These are phyloP conservation scores for Pseudogymnoascus sp. DNA, from an alignment of 2,329 filamentous ascomycete species.

Conservation along the genomic window DNA sequence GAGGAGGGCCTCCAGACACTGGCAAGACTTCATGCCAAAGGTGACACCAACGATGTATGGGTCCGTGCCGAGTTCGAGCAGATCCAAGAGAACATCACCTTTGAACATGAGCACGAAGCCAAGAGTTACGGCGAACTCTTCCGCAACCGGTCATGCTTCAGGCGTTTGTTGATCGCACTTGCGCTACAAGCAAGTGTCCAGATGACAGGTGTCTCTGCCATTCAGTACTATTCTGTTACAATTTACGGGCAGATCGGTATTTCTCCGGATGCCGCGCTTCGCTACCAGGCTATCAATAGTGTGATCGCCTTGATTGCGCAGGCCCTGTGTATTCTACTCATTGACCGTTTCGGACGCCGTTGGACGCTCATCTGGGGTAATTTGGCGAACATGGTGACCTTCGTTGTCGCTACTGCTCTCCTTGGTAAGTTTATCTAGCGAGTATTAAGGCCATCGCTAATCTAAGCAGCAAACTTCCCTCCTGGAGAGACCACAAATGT, in stretches of 20 bases:
- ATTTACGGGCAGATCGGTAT: slow-evolving; percentile 57
- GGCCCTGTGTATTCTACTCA: slow-evolving; percentile 51
- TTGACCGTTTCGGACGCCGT: slow-evolving; percentile 64
- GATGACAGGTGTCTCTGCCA: slow-evolving; percentile 59
- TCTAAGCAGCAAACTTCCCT: slow-evolving; percentile 45
- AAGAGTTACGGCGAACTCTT: slow-evolving; percentile 58
- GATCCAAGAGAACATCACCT: slow-evolving; percentile 55
- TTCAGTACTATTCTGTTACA: slow-evolving; percentile 54
- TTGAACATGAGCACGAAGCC: slow-evolving; percentile 55
- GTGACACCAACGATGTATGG: slow-evolving; percentile 51
- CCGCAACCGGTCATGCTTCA: slow-evolving; percentile 52
- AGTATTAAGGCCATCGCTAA: neutral
- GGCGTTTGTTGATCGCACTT: slow-evolving; percentile 53
- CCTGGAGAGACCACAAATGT: slow-evolving; percentile 44
- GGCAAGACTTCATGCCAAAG: slow-evolving; percentile 54
- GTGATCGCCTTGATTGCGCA: slow-evolving; percentile 55
- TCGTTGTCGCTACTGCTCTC: slow-evolving; percentile 58
- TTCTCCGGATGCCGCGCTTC: slow-evolving; percentile 45
- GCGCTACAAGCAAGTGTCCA: slow-evolving; percentile 57
- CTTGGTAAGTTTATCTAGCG: slow-evolving; percentile 27
- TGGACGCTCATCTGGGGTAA: slow-evolving; percentile 68
- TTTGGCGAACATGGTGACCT: slow-evolving; percentile 61
- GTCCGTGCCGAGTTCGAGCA: slow-evolving; percentile 57
- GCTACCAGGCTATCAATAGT: slow-evolving; percentile 59
- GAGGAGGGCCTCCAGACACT: slow-evolving; percentile 52